A percentile compares a stretch with the other conserved stretches of the same genome.
phyloP scores from a whole-genome alignment of 2,329 filamentous ascomycete genomes.

The Delphinella strobiligena region DNA sequence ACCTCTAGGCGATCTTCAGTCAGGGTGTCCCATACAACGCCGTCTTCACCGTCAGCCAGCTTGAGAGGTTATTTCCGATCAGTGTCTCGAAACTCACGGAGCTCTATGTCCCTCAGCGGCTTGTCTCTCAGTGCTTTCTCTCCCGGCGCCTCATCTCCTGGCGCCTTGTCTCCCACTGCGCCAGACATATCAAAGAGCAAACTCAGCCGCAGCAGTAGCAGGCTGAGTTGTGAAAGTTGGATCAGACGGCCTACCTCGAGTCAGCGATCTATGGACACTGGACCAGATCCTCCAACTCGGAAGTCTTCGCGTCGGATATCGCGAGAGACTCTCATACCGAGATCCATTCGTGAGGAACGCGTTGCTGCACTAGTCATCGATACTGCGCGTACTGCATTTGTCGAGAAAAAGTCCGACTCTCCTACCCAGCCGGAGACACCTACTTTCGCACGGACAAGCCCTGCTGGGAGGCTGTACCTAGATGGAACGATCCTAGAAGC shows the following conservation, averaged over 20 bases:
- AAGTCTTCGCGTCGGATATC: too few relatives aligned
- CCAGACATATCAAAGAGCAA: slow-evolving; percentile 30
- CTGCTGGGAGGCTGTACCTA: not conserved
- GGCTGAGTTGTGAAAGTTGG: slow-evolving; percentile 22
- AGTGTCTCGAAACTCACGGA: slow-evolving; percentile 7
- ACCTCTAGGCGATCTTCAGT: slow-evolving; percentile 74
- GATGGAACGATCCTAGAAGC: too few relatives aligned
- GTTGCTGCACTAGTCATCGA: not conserved
- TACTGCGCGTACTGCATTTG: not conserved
- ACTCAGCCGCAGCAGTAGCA: slow-evolving; percentile 40
- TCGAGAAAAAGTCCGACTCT: too few relatives aligned
- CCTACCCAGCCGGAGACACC: not conserved
- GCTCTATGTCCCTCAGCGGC: slow-evolving; percentile 27
- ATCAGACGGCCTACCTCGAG: slow-evolving; percentile 9
- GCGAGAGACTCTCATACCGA: not conserved
- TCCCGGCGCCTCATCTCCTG: too few relatives aligned
- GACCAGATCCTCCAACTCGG: too few relatives aligned
- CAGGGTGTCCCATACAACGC: slow-evolving; percentile 57
- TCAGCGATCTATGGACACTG: not conserved
- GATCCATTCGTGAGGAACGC: not conserved
- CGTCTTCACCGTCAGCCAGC: slow-evolving; percentile 32
- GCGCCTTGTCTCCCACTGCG: too few relatives aligned
- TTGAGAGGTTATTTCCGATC: slow-evolving; percentile 48
- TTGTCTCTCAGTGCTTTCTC: too few relatives aligned
- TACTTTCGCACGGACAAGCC: not conserved